Evolutionary conservation across 345 rosid species (phyloP).

Genomic region (Corchorus capsularis): DNA sequence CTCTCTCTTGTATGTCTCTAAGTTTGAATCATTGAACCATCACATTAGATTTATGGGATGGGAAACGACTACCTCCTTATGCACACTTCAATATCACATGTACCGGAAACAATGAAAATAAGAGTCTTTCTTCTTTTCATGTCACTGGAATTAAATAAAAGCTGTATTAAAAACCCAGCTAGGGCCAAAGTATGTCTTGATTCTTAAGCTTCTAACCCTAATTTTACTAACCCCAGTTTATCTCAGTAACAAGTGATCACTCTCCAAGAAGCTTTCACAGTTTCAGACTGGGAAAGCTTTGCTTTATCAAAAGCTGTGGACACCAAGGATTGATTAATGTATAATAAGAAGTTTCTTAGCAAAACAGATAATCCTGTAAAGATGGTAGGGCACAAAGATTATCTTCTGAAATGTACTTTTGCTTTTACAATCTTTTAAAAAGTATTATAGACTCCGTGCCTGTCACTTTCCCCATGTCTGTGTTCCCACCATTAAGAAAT

Average conservation of each 20-base stretch:
- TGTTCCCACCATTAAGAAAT: slow-evolving; percentile 43
- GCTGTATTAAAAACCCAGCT: background rate
- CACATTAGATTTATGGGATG: too few species aligned
- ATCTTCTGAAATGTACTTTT: slow-evolving; percentile 41
- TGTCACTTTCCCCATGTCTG: slow-evolving; percentile 30
- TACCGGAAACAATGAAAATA: too few species aligned
- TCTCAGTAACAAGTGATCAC: background rate
- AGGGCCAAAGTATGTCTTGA: background rate
- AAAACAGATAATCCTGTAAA: slow-evolving; percentile 44
- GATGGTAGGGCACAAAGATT: slow-evolving; percentile 54
- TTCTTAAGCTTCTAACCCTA: background rate
- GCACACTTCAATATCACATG: too few species aligned
- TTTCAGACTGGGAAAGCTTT: slow-evolving; percentile 21
- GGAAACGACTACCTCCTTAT: too few species aligned
- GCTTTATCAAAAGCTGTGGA: slow-evolving; percentile 45
- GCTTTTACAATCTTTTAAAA: slow-evolving; percentile 42
- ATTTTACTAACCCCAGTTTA: slow-evolving; percentile 3
- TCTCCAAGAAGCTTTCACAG: background rate
- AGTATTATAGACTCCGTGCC: slow-evolving; percentile 24
- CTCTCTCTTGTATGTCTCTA: too few species aligned
- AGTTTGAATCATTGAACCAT: too few species aligned
- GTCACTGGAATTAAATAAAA: background rate
- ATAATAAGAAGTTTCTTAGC: slow-evolving; percentile 46
- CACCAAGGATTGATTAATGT: slow-evolving; percentile 39
- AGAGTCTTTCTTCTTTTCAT: too few species aligned